Evolutionary conservation across 352 stramenopile genomes (phyloP), one percentile per base, ranked within the genome.

Genomic region (Thalassiosira delicatula): DNA sequence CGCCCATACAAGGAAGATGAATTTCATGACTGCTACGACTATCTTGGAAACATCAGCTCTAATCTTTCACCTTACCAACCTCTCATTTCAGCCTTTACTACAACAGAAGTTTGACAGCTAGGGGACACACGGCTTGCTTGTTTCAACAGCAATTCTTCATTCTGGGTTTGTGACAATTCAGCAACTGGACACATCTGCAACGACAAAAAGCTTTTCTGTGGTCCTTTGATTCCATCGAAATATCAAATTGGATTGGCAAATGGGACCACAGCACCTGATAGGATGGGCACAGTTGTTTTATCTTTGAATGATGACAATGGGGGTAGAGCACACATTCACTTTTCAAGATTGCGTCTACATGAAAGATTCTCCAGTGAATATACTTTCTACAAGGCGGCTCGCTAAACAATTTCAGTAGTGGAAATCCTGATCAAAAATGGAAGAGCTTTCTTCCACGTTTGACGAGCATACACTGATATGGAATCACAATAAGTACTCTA

Each of bases 111-210:
- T 68, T 32, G n/a, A n/a, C n/a, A n/a, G n/a, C n/a, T n/a, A n/a
- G n/a, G n/a, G n/a, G n/a, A n/a, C n/a, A n/a, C n/a, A n/a, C n/a
- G n/a, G n/a, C n/a, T n/a, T n/a, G n/a, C 65, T 23, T 44, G 44
- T 32, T 73, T 73, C 44, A 49, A 73, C 32, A 62, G 44, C 1
- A 49, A 73, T 49, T 60, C 65, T 1, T 73, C 65, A 30, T 73
- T 73, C 53, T 73, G 65, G 65, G 44, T 73, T 27, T 73, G 65
- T 30, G 65, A 73, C 49, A 73, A 73, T 21, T 62, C 42, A 21
- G 65, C 65, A 3, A 73, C 65, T 11, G 65, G 65, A 3, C 65
- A 73, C 29, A 60, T 73, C 2, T 73, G 65, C 29, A 73, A 73
- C 30, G 65, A 73, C 21, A 14, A 23, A 29, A 29, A 42, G 42